Base-by-base conservation (phyloP, 2,329 filamentous ascomycete species). In the Botrytis deweyae region DNA sequence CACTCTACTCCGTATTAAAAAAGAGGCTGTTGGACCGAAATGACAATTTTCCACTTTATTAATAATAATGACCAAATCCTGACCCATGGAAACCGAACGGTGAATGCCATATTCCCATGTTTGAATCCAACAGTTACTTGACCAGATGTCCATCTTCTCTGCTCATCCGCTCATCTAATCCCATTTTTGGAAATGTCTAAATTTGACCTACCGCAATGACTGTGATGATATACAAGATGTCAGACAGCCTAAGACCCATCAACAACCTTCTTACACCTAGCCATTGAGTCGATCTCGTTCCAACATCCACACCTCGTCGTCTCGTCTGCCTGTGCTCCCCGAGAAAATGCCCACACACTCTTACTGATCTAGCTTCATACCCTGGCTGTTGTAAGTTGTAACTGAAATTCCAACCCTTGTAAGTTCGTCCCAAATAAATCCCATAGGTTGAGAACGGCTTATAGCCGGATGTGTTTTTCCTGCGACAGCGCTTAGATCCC, bases 391-490 rank as follows among this genome's bases (percentile, higher is more conserved):
- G 33, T 49, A 9, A 40, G 42, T 44, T 42, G 33, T 49, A 9
- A 40, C 65, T 55, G 36, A 40, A 42, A 58, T 33, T 3, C 25
- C n/a, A 7, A 68, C 49, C 65, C 67, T 42, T 61, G 67, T 44
- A n/a, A 33, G 40, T 70, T 70, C 38, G 40, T 61, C 18, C 67
- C 52, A 59, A 52, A 29, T 52, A 55, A 20, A 38, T 52, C 65
- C 42, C 33, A 67, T 67, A 55, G 65, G 65, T 52, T 52, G 33
- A 67, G 52, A 67, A 20, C n/a, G 52, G 67, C 52, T 42, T 25
- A 36, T 29, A 59, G 67, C n/a, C 67, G 42, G 70, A 36, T 67
- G n/a, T 36, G 64, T 83, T 80, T 10, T 83, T 83, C 40, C 82
- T 61, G 72, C 68, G 40, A 74, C 68, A 20, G 61, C 72, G 68